These are phyloP conservation scores for Alternaria angustiovoidea DNA, from an alignment of 2,329 filamentous ascomycete genomes.

Conservation along the genomic window DNA sequence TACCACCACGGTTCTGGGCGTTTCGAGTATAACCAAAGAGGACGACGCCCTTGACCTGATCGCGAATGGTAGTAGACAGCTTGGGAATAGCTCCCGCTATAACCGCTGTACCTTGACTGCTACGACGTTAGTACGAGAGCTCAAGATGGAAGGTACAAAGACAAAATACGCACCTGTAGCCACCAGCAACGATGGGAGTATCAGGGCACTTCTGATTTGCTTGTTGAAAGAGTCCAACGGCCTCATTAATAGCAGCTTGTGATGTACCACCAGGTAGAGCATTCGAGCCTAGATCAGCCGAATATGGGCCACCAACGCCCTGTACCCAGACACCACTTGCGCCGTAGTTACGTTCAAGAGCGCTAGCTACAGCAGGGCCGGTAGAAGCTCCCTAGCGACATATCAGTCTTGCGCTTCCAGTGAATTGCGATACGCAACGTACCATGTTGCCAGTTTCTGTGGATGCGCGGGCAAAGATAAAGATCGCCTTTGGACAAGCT, in stretches of 20 bases:
- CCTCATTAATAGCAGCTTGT: slow-evolving; percentile 43
- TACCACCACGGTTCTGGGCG: slow-evolving; percentile 46
- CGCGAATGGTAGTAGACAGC: slow-evolving; percentile 34
- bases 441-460: slow-evolving; percentile 41
- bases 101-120: slow-evolving; percentile 52
- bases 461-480: slow-evolving; percentile 40
- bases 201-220: slow-evolving; percentile 51
- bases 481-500: slow-evolving; percentile 35
- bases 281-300: slow-evolving; percentile 47
- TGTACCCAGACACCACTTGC: slow-evolving; percentile 38
- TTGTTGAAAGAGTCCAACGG: slow-evolving; percentile 46
- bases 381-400: slow-evolving; percentile 25
- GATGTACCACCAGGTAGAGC: slow-evolving; percentile 43
- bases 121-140: not conserved
- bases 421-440: not conserved
- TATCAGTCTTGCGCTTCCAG: not conserved
- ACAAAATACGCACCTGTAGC: slow-evolving; percentile 50
- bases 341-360: slow-evolving; percentile 34
- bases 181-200: slow-evolving; percentile 50
- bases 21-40: slow-evolving; percentile 55
- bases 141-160: too few species aligned
- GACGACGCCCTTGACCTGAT: slow-evolving; percentile 49
- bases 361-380: slow-evolving; percentile 30
- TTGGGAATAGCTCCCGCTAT: slow-evolving; percentile 47
- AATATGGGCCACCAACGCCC: slow-evolving; percentile 49